Percentiles rank a stretch among this genome's conserved stretches.
Evolutionary conservation across 768 basidiomycete species (phyloP).

Genomic region (Trichaptum fuscoviolaceum): DNA sequence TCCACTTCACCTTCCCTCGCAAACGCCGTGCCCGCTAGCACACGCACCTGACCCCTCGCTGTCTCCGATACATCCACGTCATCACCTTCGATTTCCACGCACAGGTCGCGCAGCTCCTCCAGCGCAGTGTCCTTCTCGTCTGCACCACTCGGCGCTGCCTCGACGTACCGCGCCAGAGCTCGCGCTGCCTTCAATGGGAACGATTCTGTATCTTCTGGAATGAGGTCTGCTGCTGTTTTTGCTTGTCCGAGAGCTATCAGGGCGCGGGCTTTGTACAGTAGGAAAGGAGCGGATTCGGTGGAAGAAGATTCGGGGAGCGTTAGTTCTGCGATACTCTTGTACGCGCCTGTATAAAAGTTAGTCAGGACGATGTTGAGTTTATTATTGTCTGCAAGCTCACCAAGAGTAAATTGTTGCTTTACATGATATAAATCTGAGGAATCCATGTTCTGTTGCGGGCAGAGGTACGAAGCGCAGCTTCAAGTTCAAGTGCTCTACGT

Average conservation of each 20-base stretch:
- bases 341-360: slow-evolving; percentile 46
- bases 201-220: slow-evolving; percentile 56
- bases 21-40: slow-evolving; percentile 85
- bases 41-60: slow-evolving; percentile 71
- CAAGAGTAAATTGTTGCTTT: slow-evolving; percentile 74
- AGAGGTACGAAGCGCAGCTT: neutral
- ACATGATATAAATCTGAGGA: slow-evolving; percentile 62
- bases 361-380: neutral
- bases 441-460: slow-evolving; percentile 33
- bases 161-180: slow-evolving; percentile 68
- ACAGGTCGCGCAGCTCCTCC: slow-evolving; percentile 80
- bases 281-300: slow-evolving; percentile 54
- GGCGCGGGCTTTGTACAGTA: slow-evolving; percentile 78
- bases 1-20: slow-evolving; percentile 79
- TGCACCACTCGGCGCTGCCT: slow-evolving; percentile 29
- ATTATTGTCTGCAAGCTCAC: slow-evolving; percentile 27
- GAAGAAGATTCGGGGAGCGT: slow-evolving; percentile 56
- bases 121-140: slow-evolving; percentile 52
- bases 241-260: slow-evolving; percentile 65
- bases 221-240: slow-evolving; percentile 46
- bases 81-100: slow-evolving; percentile 81
- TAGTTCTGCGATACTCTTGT: slow-evolving; percentile 51
- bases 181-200: slow-evolving; percentile 65
- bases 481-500: too few species aligned
- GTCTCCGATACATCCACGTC: slow-evolving; percentile 59